phyloP scores from a whole-genome alignment of 169 alveolate species.

The Plasmodium malariae region DNA sequence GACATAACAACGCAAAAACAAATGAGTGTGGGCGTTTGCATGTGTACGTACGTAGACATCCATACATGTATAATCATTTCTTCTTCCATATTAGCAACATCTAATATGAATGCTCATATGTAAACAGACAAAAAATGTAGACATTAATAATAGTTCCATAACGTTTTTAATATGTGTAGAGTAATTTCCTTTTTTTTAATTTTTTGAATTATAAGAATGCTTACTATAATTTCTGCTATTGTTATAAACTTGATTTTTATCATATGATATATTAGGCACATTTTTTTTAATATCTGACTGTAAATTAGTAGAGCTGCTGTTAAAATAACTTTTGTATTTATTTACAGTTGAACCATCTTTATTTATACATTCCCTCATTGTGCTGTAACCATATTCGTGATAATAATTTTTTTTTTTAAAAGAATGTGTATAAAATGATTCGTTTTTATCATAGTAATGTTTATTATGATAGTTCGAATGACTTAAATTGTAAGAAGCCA shows the following conservation, averaged over 20 bases:
- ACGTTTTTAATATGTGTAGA: too few relatives aligned
- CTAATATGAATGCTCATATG: too few relatives aligned
- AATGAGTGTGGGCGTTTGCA: neutral
- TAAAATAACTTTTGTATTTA: neutral
- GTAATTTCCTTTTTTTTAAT: too few relatives aligned
- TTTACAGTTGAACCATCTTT: neutral
- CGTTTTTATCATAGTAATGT: constrained; percentile 1
- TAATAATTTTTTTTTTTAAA: neutral
- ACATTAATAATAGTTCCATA: too few relatives aligned
- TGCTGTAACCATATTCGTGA: neutral
- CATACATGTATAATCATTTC: neutral
- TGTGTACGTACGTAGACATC: neutral
- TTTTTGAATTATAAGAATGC: neutral
- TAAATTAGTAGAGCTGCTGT: neutral
- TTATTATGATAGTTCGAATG: neutral
- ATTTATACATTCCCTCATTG: neutral
- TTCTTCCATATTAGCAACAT: too few relatives aligned
- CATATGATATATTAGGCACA: neutral
- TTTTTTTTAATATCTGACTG: neutral
- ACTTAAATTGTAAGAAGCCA: neutral
- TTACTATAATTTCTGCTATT: neutral
- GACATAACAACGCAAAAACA: neutral
- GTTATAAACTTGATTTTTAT: neutral
- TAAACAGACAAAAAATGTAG: too few relatives aligned
- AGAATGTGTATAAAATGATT: neutral